Evolutionary conservation across 1,139 yeast genomes (phyloP), one percentile per base, ranked within the genome.

Genomic region (Debaryomycetaceae sp.): DNA sequence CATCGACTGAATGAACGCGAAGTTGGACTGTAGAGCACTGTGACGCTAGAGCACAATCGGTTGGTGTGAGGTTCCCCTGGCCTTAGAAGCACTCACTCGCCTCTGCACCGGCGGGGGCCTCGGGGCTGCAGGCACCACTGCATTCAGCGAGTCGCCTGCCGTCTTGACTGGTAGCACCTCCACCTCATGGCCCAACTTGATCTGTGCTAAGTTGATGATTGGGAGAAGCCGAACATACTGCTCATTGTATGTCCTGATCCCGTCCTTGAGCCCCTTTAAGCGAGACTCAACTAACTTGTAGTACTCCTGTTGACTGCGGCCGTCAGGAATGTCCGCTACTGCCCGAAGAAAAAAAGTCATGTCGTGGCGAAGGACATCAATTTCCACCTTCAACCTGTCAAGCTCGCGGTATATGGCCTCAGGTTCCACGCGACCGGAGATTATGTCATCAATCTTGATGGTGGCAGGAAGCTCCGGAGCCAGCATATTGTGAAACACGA

Each of bases 121-220:
- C 5, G 27, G 27, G 6, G 11, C 9, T 23, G 12, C 25, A 14
- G 16, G 9, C 14, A 8, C 9, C 16, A 9, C 9, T 16, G 16
- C 8, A 9, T 9, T 9, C 14, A 14, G 25, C 14, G 6, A 19
- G 21, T n/a, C n/a, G 21, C 21, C 12, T 8, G 30, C 23, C 12
- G 30, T 31, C 11, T 59, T 57, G 18, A 51, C 28, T 5, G 29
- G 23, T 18, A 18, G 16, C 3, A 48, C 52, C 40, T 67, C 74
- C 17, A 61, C 71, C 25, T 66, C 73, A 34, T 65, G 66, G 1
- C 73, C 74, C 32, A 67, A 50, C 37, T 66, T 69, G 24, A 69
- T 62, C 43, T 72, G 78, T 1, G 77, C 63, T 39, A 69, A 58
- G 38, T 71, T 64, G 25, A 74, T 68, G 22, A 73, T 59, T 2